Evolutionary conservation across 2,329 filamentous ascomycete genomes (phyloP), one percentile per base, ranked within the genome.

Genomic region (Fusarium sp.): DNA sequence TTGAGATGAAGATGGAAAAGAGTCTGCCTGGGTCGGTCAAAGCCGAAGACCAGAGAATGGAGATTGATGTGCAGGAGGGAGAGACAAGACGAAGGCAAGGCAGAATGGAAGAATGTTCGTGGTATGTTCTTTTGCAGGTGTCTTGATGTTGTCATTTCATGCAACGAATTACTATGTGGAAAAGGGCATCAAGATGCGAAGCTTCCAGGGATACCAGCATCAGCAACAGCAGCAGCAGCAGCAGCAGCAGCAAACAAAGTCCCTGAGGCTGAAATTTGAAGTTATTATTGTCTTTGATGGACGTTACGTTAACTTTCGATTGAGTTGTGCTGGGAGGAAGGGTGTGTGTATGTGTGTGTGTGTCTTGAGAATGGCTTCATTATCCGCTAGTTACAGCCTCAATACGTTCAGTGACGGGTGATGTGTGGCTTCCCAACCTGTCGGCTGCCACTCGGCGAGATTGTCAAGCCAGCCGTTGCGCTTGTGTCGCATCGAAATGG

Each of bases 371-470:
- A 36, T 38, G 26, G 28, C n/a, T 56, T 44, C 19, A 38, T 56
- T 43, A 17, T 61, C 58, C 56, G 58, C 56, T 61, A 58, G 39
- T 63, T 63, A 51, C 51, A 63, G 59, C 59, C 58, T 62, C 59
- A 59, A 53, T 48, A 36, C 8, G 7, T 17, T 19, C 34, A 36
- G 17, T 10, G 34, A 36, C 17, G 34, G 34, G 7, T 36, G 34
- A 36, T 36, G 45, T 21, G 28, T 46, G 23, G 32, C 48, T 50
- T 68, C 36, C 65, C 56, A 68, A 43, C 56, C 65, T 62, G 61
- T 67, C 65, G 65, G 65, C 65, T 68, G 48, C 65, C 61, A 52
- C 65, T 68, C 65, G 65, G 65, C 61, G 65, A 68, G 52, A 68
- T 68, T 68, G 19, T 53, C 52, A 68, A 58, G 65, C 61, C 61